Evolutionary conservation across 73 alveolate genomes (phyloP), one percentile per base, ranked within the genome.

Genomic region (Paramecium sonneborni): DNA sequence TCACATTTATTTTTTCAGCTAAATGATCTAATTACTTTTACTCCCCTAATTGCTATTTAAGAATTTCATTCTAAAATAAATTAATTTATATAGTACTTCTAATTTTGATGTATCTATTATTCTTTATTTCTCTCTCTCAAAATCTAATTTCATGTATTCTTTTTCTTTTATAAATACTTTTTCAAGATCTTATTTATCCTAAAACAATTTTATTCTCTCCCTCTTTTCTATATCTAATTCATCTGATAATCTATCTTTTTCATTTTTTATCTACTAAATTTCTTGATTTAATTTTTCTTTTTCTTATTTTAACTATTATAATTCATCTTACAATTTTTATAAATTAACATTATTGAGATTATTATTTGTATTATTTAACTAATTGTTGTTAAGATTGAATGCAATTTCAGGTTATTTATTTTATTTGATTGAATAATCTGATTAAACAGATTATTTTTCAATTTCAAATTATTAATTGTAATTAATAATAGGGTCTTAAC

Each of bases 51-150:
- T 79, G 30, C 2, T 44, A 18, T 23, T 44, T 79, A 2, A 79
- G 14, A 7, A 30, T 7, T 30, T 79, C 74, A 79, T 23, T 39
- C 90, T 62, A 62, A 52, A 21, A 52, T 3, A 23, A 10, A 9
- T n/a, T 62, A 30, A 26, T 23, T 62, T 11, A 14, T 26, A 1
- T 14, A 0, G 10, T 62, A 62, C 84, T 62, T 79, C 90, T 34
- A 43, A 23, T 79, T 39, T 79, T 4, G 55, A 24, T 38, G 69
- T 24, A 20, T 79, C 90, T 3, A 79, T 43, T n/a, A 35, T 35
- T 79, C 74, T 79, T 43, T 41, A 20, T 79, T 79, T 79, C 7
- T 79, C 90, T n/a, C 72, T 79, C 26, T 79, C 90, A 12, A 43
- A 79, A 6, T 79, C 90, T 34, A 8, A 34, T 72, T 18, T 72